Evolutionary conservation across 148 eudicot genomes (phyloP), one percentile per base, ranked within the genome.

Genomic region (Rhododendron ferrugineum): DNA sequence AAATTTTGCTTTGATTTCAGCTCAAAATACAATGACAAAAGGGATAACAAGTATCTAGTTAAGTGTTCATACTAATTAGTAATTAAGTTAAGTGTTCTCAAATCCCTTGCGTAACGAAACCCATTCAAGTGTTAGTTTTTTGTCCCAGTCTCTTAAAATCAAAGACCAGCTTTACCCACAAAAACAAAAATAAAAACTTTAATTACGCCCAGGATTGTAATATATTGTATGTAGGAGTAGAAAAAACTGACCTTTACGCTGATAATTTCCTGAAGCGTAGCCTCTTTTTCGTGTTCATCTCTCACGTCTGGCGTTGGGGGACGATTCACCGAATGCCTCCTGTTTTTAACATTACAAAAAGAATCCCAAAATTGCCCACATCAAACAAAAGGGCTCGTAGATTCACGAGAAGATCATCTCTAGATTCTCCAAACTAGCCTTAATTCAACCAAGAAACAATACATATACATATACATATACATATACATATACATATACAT

Each of bases 261-360:
- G 62, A 95, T 91, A 49, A 86, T 87, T 82, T 94, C 94, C 81
- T 91, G 93, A 88, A 93, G 90, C 22, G 92, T 86, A 26, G 91
- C 92, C 85, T 91, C 92, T 72, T 87, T 84, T 20, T 89, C 94
- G 78, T 88, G 93, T 60, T 93, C 95, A 50, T 93, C 94, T 14
- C 85, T 90, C 84, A 88, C 90, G 85, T 92, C 98, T 54, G 95
- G 98, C 20, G 98, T 94, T 15, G 95, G 95, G 78, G 98, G 98
- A 16, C 98, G 95, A 87, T 92, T 94, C 34, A 93, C 92, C n/a
- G 98, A 94, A 82, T 86, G 91, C 94, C 94, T 93, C 94, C 95
- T 78, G 26, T n/a, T 78, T 94, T 66, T 79, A 75, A 46, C 62
- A 79, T 50, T 13, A 50, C 11, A 28, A 30, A n/a, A 50, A 77